phyloP scores from a whole-genome alignment of 192 early-diverging fungal species.

The Pilobolus umbonatus region DNA sequence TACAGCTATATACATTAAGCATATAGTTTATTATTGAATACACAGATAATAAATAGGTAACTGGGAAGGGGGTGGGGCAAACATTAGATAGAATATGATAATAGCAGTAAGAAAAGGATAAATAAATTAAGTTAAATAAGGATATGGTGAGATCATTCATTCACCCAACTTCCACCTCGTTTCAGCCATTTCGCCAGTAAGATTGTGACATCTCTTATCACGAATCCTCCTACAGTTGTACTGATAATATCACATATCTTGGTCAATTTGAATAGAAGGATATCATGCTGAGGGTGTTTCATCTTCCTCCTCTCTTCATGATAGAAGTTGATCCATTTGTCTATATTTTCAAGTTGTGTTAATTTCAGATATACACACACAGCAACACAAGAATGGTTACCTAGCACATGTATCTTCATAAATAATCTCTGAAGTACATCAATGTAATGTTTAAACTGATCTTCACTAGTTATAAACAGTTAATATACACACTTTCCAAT shows the following conservation, averaged over 20 bases:
- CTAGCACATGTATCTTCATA: slow-evolving; percentile 26
- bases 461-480: slow-evolving; percentile 25
- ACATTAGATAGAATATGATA: background rate
- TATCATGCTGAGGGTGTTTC: slow-evolving; percentile 16
- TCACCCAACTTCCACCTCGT: slow-evolving; percentile 34
- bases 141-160: slow-evolving; percentile 13
- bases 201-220: slow-evolving; percentile 29
- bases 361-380: background rate
- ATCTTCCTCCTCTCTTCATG: background rate
- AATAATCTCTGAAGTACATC: slow-evolving; percentile 28
- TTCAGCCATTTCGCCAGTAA: slow-evolving; percentile 39
- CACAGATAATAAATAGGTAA: background rate
- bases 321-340: slow-evolving; percentile 30
- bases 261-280: slow-evolving; percentile 15
- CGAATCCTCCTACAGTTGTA: slow-evolving; percentile 30
- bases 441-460: slow-evolving; percentile 33
- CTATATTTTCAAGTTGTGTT: slow-evolving; percentile 13
- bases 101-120: background rate
- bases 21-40: background rate
- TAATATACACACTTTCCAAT: background rate
- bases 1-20: too few species aligned
- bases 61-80: background rate
- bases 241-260: slow-evolving; percentile 23
- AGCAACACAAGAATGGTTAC: slow-evolving; percentile 2
- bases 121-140: background rate